Conservation (phyloP, 2,329 filamentous ascomycete species). For the Pochonia chlamydosporia region DNA sequence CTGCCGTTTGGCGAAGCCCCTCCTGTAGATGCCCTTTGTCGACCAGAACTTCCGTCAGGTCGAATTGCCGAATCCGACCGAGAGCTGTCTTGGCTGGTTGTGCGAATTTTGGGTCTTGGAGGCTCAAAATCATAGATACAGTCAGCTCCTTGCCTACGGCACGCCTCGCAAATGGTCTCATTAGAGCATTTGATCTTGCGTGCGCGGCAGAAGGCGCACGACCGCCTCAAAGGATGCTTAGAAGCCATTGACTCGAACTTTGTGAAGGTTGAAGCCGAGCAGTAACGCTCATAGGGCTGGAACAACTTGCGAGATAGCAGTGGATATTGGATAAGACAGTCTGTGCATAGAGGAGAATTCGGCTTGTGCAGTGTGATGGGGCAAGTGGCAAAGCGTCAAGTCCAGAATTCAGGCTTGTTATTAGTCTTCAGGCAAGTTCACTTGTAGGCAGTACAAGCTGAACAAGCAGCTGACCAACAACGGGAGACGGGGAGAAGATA, state of each 20-base stretch:
- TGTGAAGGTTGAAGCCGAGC: no score
- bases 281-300: no score
- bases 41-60: slow-evolving; percentile 11
- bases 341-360: not conserved
- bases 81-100: slow-evolving; percentile 20
- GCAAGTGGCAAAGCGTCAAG: not conserved
- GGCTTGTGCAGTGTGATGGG: not conserved
- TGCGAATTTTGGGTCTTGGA: slow-evolving; percentile 21
- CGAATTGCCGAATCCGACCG: slow-evolving; percentile 11
- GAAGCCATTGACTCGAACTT: not conserved
- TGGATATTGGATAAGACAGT: not conserved
- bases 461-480: not conserved
- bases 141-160: slow-evolving; percentile 28
- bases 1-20: slow-evolving; percentile 17
- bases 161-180: slow-evolving; percentile 31
- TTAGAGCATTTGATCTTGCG: slow-evolving; percentile 33
- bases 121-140: slow-evolving; percentile 33
- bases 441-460: not conserved
- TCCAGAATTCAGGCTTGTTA: not conserved
- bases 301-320: no score
- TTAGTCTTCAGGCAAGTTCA: not conserved
- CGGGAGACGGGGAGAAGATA: not conserved
- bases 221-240: slow-evolving; percentile 20
- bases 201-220: slow-evolving; percentile 31
- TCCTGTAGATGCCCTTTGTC: slow-evolving; percentile 18